Base-by-base conservation (phyloP, 768 basidiomycete species). In the Boletus sp. region DNA sequence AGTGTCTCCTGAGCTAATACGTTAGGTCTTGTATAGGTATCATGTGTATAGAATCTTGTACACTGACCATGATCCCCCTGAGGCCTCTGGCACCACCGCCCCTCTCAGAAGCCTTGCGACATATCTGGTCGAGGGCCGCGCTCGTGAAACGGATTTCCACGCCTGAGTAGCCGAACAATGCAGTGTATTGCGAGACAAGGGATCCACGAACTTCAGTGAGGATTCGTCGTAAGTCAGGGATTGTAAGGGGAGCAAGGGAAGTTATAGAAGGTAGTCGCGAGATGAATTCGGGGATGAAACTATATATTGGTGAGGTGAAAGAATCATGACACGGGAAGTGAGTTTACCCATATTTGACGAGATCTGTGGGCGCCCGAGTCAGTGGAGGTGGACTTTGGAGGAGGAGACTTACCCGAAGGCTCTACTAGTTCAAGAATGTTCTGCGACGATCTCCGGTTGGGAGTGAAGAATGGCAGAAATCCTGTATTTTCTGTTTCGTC, bases 281-380 rank as follows among this genome's bases (percentile, higher is more conserved):
- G 50, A 96, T 82, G 64, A 98, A 98, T 74, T 98, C 95, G 24
- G 95, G 95, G 56, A 98, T 98, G 60, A 97, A 90, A 4, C 90
- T 90, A 56, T 32, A 41, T 29, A 32, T 45, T 17, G 37, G 36
- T 70, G 45, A 37, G 63, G 42, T 24, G 9, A 36, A 24, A 30
- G 39, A n/a, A 17, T 45, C 32, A 20, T 29, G 35, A 46, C 32
- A 35, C 9, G 8, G 18, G 30, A 52, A 37, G 46, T 35, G 44
- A 51, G 61, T 44, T 60, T 71, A 89, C 82, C 94, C 94, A 59
- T 89, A 97, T 79, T 87, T 84, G 4, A 90, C 81, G 10, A 98
- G 80, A 75, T 98, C 94, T 84, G 64, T 62, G 51, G 30, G 41
- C 30, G 45, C 17, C 4, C 24, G 37, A 48, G 57, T 60, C 18